Evolutionary conservation across 2,329 filamentous ascomycete species (phyloP).

Genomic region (Akanthomyces lecanii): DNA sequence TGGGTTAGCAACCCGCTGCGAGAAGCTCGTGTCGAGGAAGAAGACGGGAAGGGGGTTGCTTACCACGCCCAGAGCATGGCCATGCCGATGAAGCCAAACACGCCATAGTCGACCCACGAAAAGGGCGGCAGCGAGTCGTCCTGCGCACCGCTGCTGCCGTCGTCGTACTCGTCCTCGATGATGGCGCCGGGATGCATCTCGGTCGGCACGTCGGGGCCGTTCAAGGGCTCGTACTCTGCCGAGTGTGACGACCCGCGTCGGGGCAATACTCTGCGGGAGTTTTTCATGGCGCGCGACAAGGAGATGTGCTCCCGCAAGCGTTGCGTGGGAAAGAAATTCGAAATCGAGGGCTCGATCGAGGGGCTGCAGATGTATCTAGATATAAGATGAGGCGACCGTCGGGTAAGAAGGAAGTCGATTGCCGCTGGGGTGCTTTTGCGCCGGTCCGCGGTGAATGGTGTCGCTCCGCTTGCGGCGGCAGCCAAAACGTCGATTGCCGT

Average conservation of each 20-base stretch:
- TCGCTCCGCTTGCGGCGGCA: background rate
- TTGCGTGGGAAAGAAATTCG: background rate
- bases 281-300: constrained; percentile 6
- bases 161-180: constrained; percentile 32
- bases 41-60: constrained; percentile 25
- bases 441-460: background rate
- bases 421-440: background rate
- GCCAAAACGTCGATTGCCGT: too few relatives aligned
- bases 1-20: background rate
- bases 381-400: too few relatives aligned
- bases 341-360: background rate
- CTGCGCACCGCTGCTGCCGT: constrained; percentile 19
- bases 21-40: background rate
- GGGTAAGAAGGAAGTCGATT: background rate
- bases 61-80: constrained; percentile 98
- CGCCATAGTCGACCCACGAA: constrained; percentile 79
- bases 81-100: constrained; percentile 81
- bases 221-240: constrained; percentile 17
- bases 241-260: constrained; percentile 15
- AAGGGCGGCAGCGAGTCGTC: constrained; percentile 45
- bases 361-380: too few relatives aligned
- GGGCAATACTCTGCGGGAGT: constrained; percentile 11
- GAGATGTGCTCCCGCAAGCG: background rate
- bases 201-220: constrained; percentile 6
- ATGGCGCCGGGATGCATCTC: constrained; percentile 17